Evolutionary conservation across 495 filamentous ascomycete genomes (phyloP).

Genomic region (Neurospora pannonica): DNA sequence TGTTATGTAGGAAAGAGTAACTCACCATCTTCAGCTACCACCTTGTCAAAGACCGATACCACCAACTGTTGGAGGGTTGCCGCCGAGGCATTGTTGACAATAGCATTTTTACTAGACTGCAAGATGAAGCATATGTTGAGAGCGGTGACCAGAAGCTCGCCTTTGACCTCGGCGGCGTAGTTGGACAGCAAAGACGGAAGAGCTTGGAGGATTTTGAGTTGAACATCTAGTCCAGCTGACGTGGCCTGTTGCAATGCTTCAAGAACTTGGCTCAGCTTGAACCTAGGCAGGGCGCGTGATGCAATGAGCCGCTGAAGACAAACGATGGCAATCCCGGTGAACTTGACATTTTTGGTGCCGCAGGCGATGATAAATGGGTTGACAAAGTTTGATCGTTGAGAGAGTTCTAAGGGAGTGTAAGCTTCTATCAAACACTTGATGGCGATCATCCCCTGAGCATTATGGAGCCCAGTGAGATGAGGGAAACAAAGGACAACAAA

Average conservation of each 20-base stretch:
- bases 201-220: slow-evolving; percentile 91
- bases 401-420: slow-evolving; percentile 54
- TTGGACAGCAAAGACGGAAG: slow-evolving; percentile 87
- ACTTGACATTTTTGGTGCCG: slow-evolving; percentile 76
- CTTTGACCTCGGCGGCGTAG: slow-evolving; percentile 72
- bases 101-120: slow-evolving; percentile 79
- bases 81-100: slow-evolving; percentile 89
- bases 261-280: slow-evolving; percentile 69
- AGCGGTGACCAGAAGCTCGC: slow-evolving; percentile 67
- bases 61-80: slow-evolving; percentile 93
- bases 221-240: slow-evolving; percentile 68
- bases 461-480: background rate
- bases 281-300: slow-evolving; percentile 61
- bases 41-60: slow-evolving; percentile 85
- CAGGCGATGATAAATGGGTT: slow-evolving; percentile 92
- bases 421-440: background rate
- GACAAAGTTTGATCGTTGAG: slow-evolving; percentile 70
- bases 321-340: slow-evolving; percentile 74
- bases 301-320: slow-evolving; percentile 85
- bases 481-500: background rate
- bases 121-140: slow-evolving; percentile 86
- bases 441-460: background rate
- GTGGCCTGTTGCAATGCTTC: slow-evolving; percentile 79
- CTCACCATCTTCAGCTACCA: slow-evolving; percentile 69
- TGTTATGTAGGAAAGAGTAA: background rate